Conservation (phyloP, 2,329 filamentous ascomycete genomes). For the Claviceps capensis region DNA sequence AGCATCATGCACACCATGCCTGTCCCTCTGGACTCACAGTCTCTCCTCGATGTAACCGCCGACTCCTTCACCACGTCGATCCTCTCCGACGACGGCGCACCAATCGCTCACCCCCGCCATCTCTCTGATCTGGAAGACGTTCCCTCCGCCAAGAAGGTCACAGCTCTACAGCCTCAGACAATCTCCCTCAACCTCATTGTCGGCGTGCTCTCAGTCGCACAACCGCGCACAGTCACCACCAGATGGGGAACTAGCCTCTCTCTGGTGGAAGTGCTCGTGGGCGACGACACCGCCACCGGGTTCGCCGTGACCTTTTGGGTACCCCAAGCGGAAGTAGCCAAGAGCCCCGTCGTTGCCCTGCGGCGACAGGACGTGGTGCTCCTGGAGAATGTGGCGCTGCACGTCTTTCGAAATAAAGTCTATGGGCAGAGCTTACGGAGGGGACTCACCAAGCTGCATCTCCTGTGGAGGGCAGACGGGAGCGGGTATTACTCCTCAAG, state of each 20-base stretch:
- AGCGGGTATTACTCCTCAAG: conserved; percentile 42
- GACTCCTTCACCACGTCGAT: conserved; percentile 12
- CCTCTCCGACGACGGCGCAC: conserved; percentile 7
- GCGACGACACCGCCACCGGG: conserved; percentile 70
- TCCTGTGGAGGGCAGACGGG: conserved; percentile 43
- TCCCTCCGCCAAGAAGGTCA: conserved; percentile 51
- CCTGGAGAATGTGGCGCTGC: conserved; percentile 65
- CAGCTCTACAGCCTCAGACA: conserved; percentile 61
- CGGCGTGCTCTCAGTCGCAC: conserved; percentile 58
- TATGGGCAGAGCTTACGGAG: conserved; percentile 72
- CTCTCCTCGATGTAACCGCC: conserved; percentile 16
- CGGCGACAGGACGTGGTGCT: conserved; percentile 65
- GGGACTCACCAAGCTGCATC: conserved; percentile 53
- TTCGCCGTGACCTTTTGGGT: conserved; percentile 84
- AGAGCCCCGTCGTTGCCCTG: conserved; percentile 29
- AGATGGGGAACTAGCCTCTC: conserved; percentile 47
- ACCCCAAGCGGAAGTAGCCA: conserved; percentile 21
- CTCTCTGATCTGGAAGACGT: conserved; percentile 50
- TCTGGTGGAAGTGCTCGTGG: conserved; percentile 65
- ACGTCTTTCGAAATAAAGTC: conserved; percentile 61
- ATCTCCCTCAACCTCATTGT: conserved; percentile 73
- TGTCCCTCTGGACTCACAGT: conserved; percentile 41
- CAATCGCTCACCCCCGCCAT: conserved; percentile 17
- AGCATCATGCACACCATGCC: conserved; percentile 57
- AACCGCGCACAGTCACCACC: conserved; percentile 54